A percentile compares a stretch with the other conserved stretches of the same genome.
These are phyloP conservation scores for Phytophthora tubulina DNA, from an alignment of 352 stramenopile genomes.

Conservation along the genomic window DNA sequence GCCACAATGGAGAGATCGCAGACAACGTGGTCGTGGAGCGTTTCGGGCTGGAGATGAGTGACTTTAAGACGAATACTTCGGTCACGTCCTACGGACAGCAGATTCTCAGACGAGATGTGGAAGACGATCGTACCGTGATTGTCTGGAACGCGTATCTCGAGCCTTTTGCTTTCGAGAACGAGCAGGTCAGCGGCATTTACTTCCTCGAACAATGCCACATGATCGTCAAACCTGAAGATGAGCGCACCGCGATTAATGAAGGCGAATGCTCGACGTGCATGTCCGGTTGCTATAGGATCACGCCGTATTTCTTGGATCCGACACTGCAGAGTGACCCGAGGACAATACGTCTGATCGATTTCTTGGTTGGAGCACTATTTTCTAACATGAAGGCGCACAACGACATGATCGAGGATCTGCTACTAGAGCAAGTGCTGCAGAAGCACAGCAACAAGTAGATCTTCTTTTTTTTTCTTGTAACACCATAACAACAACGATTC, in stretches of 20 bases:
- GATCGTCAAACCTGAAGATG: conserved; percentile 24
- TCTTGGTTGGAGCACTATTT: conserved; percentile 40
- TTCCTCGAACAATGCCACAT: conserved; percentile 65
- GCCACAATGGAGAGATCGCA: background rate
- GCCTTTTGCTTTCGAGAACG: conserved; percentile 55
- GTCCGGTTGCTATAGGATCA: conserved; percentile 10
- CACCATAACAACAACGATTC: background rate
- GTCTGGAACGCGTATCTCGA: conserved; percentile 40
- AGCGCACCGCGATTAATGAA: background rate
- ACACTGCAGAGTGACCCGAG: conserved; percentile 3
- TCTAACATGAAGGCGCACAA: conserved; percentile 39
- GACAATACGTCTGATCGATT: conserved; percentile 39
- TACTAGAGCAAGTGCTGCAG: conserved; percentile 4
- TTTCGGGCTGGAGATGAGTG: background rate
- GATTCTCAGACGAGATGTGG: background rate
- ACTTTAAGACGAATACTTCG: background rate
- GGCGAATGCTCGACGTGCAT: background rate
- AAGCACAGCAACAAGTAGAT: background rate
- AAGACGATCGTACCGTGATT: background rate
- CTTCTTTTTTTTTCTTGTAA: too few relatives aligned
- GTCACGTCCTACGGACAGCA: background rate
- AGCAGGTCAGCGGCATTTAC: conserved; percentile 47
- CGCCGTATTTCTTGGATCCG: conserved; percentile 42
- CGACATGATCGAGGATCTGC: conserved; percentile 42
- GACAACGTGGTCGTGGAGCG: background rate